Base-by-base conservation (phyloP, 2,329 filamentous ascomycete species). In the Fusarium mundagurra region DNA sequence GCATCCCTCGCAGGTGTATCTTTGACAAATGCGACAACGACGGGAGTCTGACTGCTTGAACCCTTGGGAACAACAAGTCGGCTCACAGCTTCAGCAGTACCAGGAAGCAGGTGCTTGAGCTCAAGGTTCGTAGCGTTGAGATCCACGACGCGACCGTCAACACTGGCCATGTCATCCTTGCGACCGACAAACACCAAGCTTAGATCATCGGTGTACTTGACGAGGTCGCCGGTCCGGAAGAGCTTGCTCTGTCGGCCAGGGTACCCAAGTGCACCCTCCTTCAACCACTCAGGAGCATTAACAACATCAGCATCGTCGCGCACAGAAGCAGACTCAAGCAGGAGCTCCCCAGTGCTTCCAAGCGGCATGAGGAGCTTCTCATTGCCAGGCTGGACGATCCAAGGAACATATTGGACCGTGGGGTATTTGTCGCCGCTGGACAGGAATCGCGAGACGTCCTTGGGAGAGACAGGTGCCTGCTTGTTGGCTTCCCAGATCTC, bases 341-440 rank as follows among this genome's bases (percentile, higher is more conserved):
- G 76, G 36, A 85, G 77, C 65, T 85, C 83, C 27, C 82, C 82
- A 3, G 77, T 66, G 4, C 73, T 71, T 31, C 82, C 82, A 5
- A 83, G 70, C 1, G 81, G 81, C 45, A 78, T 67, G 6, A 83
- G 76, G 1, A 72, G 48, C 36, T 75, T 62, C 27, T 72, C 55
- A 9, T 81, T 76, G 2, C 71, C 69, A 1, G 78, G 70, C n/a
- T 80, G 73, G 2, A 78, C 75, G 24, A 83, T 64, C 78, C 80
- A 82, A n/a, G 76, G 64, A n/a, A 75, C 70, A 24, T 74, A 73
- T 22, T 72, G 72, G 1, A 67, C 24, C 6, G 59, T 67, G 3
- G 75, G 76, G 16, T 79, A 79, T 33, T 59, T 66, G 36, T 78
- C 77, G 10, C 77, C 77, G 8, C 48, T 69, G 5, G 71, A 34